These are phyloP conservation scores for Giardia muris DNA, from an alignment of 208 protist species.

Conservation along the genomic window DNA sequence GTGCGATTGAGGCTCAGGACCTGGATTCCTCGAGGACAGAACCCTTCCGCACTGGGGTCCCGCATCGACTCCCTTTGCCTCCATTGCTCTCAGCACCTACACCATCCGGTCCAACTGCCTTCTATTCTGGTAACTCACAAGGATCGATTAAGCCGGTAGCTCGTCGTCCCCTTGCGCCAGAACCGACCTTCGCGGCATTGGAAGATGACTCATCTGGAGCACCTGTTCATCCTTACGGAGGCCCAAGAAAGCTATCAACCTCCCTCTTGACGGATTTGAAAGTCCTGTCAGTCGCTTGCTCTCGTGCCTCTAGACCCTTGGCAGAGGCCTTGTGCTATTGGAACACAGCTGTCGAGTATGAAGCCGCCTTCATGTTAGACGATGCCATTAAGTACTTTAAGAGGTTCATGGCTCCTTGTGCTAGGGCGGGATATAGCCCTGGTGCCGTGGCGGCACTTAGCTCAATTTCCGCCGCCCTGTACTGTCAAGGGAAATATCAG, in stretches of 20 bases:
- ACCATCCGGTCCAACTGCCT: neutral
- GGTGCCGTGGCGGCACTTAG: neutral
- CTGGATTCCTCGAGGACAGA: slow-evolving; percentile 13
- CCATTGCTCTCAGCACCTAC: neutral
- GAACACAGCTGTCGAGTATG: slow-evolving; percentile 11
- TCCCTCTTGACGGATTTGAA: neutral
- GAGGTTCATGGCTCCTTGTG: slow-evolving; percentile 10
- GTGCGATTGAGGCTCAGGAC: neutral
- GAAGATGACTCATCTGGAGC: neutral
- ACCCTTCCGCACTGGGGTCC: neutral
- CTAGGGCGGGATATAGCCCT: neutral
- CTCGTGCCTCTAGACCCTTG: neutral
- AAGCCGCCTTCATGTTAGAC: neutral
- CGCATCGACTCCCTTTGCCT: slow-evolving; percentile 13
- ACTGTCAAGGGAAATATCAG: neutral
- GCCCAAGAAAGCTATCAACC: neutral
- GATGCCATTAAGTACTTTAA: neutral
- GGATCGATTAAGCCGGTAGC: neutral
- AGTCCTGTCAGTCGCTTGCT: neutral
- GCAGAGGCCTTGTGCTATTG: slow-evolving; percentile 6
- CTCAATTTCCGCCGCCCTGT: neutral
- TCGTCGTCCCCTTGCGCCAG: neutral
- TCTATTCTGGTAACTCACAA: neutral
- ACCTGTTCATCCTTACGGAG: neutral
- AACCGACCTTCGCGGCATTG: neutral